A percentile compares a stretch with the other conserved stretches of the same genome.
Conservation (phyloP, 306 rosid species). For the Cucumis cinereus region DNA sequence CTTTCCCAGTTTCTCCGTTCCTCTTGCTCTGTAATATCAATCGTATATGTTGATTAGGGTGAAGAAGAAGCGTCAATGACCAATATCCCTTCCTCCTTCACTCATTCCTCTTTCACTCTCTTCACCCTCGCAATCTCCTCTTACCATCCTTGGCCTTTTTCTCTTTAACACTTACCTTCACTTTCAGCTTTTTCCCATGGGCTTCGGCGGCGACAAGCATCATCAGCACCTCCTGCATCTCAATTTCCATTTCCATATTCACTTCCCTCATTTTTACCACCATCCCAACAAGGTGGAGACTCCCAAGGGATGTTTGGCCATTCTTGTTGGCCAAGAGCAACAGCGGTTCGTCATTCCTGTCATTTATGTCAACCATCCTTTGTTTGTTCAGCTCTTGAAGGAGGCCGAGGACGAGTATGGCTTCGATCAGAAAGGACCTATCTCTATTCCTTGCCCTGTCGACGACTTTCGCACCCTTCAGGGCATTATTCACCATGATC, state of each 20-base stretch:
- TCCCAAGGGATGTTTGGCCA: constrained; percentile 73
- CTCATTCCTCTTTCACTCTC: constrained; percentile 54
- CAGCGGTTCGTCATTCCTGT: constrained; percentile 77
- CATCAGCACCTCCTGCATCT: constrained; percentile 10
- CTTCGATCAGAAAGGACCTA: constrained; percentile 75
- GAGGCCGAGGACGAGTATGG: constrained; percentile 86
- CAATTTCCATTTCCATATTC: constrained; percentile 53
- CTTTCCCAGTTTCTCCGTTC: not conserved
- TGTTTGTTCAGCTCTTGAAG: constrained; percentile 54
- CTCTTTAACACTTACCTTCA: constrained; percentile 17
- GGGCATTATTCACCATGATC: constrained; percentile 25
- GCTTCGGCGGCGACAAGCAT: constrained; percentile 10
- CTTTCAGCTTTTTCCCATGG: constrained; percentile 13
- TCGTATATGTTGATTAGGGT: not conserved
- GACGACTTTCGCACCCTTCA: constrained; percentile 66
- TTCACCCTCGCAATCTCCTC: constrained; percentile 75
- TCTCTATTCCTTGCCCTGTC: constrained; percentile 76
- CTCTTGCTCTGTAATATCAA: not conserved
- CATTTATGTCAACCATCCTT: constrained; percentile 74
- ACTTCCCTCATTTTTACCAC: constrained; percentile 28
- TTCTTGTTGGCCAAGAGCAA: constrained; percentile 62
- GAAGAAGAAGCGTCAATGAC: constrained; percentile 28
- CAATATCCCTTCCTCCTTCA: constrained; percentile 82
- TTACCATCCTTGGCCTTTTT: constrained; percentile 93
- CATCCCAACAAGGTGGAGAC: constrained; percentile 27